Conservation (phyloP, 2,329 filamentous ascomycete genomes). For the Penicillium paneum region DNA sequence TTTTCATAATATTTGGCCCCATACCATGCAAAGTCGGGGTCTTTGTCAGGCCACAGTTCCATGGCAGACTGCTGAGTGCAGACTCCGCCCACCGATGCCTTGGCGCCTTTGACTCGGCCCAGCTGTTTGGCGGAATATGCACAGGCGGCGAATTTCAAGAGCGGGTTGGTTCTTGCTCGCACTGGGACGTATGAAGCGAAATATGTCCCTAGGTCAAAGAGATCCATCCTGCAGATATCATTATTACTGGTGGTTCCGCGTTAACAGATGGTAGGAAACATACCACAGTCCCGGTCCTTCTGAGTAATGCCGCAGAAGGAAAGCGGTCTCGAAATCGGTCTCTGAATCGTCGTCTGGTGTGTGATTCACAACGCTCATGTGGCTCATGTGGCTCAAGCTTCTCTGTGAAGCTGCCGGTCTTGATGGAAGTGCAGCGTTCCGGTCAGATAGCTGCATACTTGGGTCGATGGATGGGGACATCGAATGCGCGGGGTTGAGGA, state of each 20-base stretch:
- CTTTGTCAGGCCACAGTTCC: conserved; percentile 52
- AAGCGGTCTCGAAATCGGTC: conserved; percentile 57
- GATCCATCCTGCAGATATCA: conserved; percentile 39
- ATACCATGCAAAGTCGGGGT: conserved; percentile 58
- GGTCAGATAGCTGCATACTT: conserved; percentile 32
- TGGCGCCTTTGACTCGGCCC: conserved; percentile 52
- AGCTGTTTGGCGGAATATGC: conserved; percentile 62
- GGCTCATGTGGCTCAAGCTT: conserved; percentile 18
- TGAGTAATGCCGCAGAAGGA: conserved; percentile 58
- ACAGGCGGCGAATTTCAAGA: conserved; percentile 54
- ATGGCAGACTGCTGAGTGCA: conserved; percentile 48
- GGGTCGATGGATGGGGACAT: conserved; percentile 48
- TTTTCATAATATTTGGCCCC: conserved; percentile 63
- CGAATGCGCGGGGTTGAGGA: conserved; percentile 50
- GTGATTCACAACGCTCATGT: conserved; percentile 13
- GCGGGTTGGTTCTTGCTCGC: conserved; percentile 50
- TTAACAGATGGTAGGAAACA: conserved; percentile 13
- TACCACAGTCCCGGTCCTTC: conserved; percentile 59
- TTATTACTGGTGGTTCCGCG: conserved; percentile 6
- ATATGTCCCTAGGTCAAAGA: conserved; percentile 53
- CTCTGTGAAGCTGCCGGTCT: conserved; percentile 23
- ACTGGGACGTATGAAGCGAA: conserved; percentile 60
- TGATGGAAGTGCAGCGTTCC: conserved; percentile 31
- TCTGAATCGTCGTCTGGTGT: conserved; percentile 34
- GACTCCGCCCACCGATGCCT: conserved; percentile 50